Evolutionary conservation across 1,139 yeast species (phyloP), one percentile per base, ranked within the genome.

Genomic region (Blastobotrys apis): DNA sequence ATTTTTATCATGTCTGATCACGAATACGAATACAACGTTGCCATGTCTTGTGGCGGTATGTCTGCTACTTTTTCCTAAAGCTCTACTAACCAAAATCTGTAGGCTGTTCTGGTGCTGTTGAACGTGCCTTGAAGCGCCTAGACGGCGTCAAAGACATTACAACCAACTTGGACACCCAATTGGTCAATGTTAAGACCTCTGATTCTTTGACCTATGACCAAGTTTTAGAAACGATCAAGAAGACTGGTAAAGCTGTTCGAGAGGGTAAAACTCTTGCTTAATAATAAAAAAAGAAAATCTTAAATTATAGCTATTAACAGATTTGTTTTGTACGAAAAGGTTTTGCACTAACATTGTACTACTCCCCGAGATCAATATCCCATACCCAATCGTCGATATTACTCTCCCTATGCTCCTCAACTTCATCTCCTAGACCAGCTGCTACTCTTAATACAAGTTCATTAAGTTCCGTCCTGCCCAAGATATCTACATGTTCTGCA

Each of bases 401-500:
- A 43, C 95, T 83, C 30, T 75, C 68, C 45, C 75, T 70, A 43
- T 77, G 69, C 53, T 82, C 81, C 41, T 76, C 69, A 47, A 92
- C 84, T 17, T 69, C 63, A 39, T 77, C 78, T 4, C 94, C 95
- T 40, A 72, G 63, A 0, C 97, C 98, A 37, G 87, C 74, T 3
- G 90, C 97, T 19, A 92, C 90, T 50, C 77, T 76, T 47, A 92
- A 70, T 4, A 92, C 72, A 57, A 90, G 69, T 59, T 92, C 97
- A 62, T 92, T 92, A 61, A 92, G 71, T 60, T 84, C 95, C 0
- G 97, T 88, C 48, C 95, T 81, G 1, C 98, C 98, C 40, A 92
- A 71, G 46, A 92, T 88, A 63, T 94, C 98, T 20, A 92, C 98
- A 64, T 92, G 98, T 58, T 92, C 98, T 0, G 98, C 97, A 1